These are phyloP conservation scores for Candida corydali DNA, from an alignment of 805 yeast genomes.

Conservation along the genomic window DNA sequence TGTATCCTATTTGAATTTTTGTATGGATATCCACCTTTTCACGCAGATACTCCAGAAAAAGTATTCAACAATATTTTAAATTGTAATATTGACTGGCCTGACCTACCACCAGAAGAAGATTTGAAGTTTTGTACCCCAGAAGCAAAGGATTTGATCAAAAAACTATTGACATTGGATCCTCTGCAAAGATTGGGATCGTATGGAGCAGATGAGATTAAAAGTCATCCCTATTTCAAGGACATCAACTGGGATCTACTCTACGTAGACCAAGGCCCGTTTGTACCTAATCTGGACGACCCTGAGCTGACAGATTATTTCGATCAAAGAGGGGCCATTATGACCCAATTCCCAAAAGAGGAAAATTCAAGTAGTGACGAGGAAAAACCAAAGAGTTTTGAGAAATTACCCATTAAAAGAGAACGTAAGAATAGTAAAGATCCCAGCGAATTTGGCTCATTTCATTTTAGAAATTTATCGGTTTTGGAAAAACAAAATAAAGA, in stretches of 20 bases:
- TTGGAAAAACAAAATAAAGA: conserved; percentile 93
- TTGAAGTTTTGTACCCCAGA: conserved; percentile 49
- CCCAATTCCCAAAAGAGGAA: conserved; percentile 53
- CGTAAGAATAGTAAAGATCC: conserved; percentile 72
- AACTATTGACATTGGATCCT: conserved; percentile 62
- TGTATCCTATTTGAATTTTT: conserved; percentile 90
- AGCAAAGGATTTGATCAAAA: conserved; percentile 71
- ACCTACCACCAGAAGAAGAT: conserved; percentile 51
- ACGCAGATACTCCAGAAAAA: conserved; percentile 69
- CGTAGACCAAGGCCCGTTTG: conserved; percentile 71
- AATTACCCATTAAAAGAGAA: conserved; percentile 42
- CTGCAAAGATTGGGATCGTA: conserved; percentile 65
- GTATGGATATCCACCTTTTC: conserved; percentile 94
- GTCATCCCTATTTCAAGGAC: conserved; percentile 71
- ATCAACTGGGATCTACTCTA: conserved; percentile 74
- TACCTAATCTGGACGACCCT: conserved; percentile 75
- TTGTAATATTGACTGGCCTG: conserved; percentile 83
- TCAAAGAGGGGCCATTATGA: conserved; percentile 75
- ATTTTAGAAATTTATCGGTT: conserved; percentile 83
- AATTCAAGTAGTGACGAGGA: conserved; percentile 13
- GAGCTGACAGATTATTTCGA: conserved; percentile 92
- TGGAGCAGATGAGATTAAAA: conserved; percentile 75
- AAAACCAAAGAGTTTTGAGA: not conserved
- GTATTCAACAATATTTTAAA: conserved; percentile 79
- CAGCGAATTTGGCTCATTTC: conserved; percentile 86